A percentile compares a stretch with the other conserved stretches of the same genome.
These are phyloP conservation scores for Uncinocarpus reesii DNA, from an alignment of 2,329 filamentous ascomycete genomes.

Conservation along the genomic window DNA sequence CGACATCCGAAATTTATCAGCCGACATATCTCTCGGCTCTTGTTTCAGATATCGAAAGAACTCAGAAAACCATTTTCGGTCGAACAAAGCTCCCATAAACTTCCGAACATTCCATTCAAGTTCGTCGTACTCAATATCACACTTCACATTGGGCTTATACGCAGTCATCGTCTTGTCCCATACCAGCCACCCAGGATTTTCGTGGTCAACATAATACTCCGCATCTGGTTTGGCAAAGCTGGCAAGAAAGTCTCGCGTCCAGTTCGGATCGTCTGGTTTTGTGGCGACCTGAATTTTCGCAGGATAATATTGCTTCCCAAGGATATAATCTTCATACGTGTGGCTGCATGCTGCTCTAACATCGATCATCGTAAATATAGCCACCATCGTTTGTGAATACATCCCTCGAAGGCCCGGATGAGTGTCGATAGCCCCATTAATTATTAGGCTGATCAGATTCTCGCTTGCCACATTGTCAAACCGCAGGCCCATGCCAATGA, in stretches of 20 bases:
- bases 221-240: constrained; percentile 67
- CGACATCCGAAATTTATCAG: constrained; percentile 82
- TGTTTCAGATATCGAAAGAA: constrained; percentile 94
- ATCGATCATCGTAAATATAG: constrained; percentile 74
- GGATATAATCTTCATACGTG: constrained; percentile 74
- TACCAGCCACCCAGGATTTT: constrained; percentile 91
- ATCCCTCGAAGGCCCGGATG: constrained; percentile 76
- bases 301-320: constrained; percentile 65
- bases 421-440: constrained; percentile 73
- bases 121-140: constrained; percentile 66
- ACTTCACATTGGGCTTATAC: constrained; percentile 58
- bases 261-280: constrained; percentile 61
- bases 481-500: constrained; percentile 80
- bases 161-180: constrained; percentile 84
- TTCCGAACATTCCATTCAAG: constrained; percentile 62
- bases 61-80: constrained; percentile 72
- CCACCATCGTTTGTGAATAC: constrained; percentile 70
- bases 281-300: constrained; percentile 68
- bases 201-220: constrained; percentile 81
- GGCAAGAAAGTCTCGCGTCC: constrained; percentile 67
- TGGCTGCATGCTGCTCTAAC: constrained; percentile 77
- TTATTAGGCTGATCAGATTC: constrained; percentile 72
- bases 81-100: constrained; percentile 70
- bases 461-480: constrained; percentile 78
- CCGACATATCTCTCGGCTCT: constrained; percentile 70